These are phyloP conservation scores for Diaporthe citrichinensis DNA, from an alignment of 2,329 filamentous ascomycete genomes.

Conservation along the genomic window DNA sequence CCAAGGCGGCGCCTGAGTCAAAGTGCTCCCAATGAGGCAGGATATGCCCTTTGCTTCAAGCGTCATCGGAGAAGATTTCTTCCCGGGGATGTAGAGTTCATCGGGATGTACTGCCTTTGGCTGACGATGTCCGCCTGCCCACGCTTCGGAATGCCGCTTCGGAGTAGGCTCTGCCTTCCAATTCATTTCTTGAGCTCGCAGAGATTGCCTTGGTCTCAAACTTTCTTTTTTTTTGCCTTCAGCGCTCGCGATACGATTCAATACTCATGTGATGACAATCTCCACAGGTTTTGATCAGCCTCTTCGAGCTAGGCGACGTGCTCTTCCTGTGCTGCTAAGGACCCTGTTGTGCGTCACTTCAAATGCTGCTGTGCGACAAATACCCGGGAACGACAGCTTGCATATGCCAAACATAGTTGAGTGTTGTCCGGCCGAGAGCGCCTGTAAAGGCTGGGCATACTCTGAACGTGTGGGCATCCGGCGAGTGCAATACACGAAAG, in stretches of 20 bases:
- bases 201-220: not conserved
- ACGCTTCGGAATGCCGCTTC: not conserved
- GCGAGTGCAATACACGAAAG: not conserved
- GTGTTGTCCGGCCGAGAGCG: not conserved
- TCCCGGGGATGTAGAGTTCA: not conserved
- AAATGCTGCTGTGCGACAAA: not conserved
- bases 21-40: not conserved
- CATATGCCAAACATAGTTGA: not conserved
- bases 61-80: constrained; percentile 1
- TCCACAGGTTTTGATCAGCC: not conserved
- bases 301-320: not conserved
- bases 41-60: not conserved
- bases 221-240: constrained; percentile 5
- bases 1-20: constrained; percentile 18
- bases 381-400: not conserved
- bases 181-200: constrained; percentile 10
- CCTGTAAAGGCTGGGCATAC: not conserved
- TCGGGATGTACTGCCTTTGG: not conserved
- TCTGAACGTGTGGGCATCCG: too few species aligned
- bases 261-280: not conserved
- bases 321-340: not conserved
- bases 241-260: not conserved
- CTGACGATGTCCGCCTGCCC: not conserved
- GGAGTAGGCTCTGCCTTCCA: not conserved
- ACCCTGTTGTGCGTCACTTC: not conserved